phyloP scores from a whole-genome alignment of 108 stramenopile species.

The Cyclotella choctawhatcheeana region DNA sequence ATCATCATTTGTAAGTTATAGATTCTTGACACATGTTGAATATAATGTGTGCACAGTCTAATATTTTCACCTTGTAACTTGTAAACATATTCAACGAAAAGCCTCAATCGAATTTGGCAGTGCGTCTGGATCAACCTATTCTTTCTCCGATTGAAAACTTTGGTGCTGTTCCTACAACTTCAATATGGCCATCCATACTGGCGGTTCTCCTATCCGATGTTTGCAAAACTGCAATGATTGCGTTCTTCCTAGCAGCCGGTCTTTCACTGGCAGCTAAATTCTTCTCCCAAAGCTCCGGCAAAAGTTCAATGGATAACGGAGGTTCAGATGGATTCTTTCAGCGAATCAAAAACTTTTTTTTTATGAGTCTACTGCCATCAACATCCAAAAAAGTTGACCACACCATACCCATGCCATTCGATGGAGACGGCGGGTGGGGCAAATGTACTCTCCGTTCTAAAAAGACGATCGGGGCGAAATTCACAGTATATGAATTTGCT shows the following conservation, averaged over 20 bases:
- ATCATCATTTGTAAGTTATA: too few species aligned
- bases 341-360: background rate
- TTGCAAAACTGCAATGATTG: slow-evolving; percentile 52
- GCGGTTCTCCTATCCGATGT: slow-evolving; percentile 50
- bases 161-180: background rate
- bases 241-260: slow-evolving; percentile 46
- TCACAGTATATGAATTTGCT: slow-evolving; percentile 62
- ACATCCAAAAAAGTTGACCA: slow-evolving; percentile 1
- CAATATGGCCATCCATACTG: slow-evolving; percentile 35
- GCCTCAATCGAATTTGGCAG: slow-evolving; percentile 47
- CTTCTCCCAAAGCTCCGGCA: background rate
- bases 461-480: slow-evolving; percentile 51
- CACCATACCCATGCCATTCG: slow-evolving; percentile 67
- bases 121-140: slow-evolving; percentile 47
- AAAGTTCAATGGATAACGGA: background rate
- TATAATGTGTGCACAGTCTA: too few species aligned
- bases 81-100: background rate
- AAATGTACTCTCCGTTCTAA: slow-evolving; percentile 59
- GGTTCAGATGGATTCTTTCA: slow-evolving; percentile 3
- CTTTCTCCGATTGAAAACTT: slow-evolving; percentile 40
- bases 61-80: too few species aligned
- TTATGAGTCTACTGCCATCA: background rate
- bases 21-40: too few species aligned
- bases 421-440: slow-evolving; percentile 65
- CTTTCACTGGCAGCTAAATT: slow-evolving; percentile 37